Conservation (phyloP, 805 yeast species). For the Lipomyces orientalis region DNA sequence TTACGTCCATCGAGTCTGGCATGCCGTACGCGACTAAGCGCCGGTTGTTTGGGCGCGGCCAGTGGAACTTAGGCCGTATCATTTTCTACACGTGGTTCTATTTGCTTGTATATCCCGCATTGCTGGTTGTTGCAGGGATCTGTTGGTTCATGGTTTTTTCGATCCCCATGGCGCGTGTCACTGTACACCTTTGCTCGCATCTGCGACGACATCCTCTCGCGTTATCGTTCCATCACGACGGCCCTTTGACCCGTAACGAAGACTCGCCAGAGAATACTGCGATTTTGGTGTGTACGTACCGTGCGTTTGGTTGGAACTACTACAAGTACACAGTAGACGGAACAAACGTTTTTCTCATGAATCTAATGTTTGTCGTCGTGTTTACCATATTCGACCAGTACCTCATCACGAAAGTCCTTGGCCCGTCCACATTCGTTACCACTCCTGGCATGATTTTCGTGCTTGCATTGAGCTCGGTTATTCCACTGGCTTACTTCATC, state of each 20-base stretch:
- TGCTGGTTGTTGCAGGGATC: slow-evolving; percentile 57
- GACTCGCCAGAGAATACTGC: slow-evolving; percentile 48
- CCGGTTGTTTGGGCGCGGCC: slow-evolving; percentile 87
- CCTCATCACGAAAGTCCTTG: slow-evolving; percentile 58
- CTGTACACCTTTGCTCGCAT: slow-evolving; percentile 71
- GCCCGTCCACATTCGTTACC: slow-evolving; percentile 54
- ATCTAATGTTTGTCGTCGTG: slow-evolving; percentile 75
- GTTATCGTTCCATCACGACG: slow-evolving; percentile 57
- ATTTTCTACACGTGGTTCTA: slow-evolving; percentile 76
- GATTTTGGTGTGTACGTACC: slow-evolving; percentile 84
- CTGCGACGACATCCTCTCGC: slow-evolving; percentile 90
- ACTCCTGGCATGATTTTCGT: slow-evolving; percentile 71
- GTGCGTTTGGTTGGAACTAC: slow-evolving; percentile 90
- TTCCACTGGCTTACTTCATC: slow-evolving; percentile 94
- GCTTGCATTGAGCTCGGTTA: slow-evolving; percentile 78
- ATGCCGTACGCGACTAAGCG: slow-evolving; percentile 31
- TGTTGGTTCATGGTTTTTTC: slow-evolving; percentile 88
- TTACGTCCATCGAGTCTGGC: slow-evolving; percentile 28
- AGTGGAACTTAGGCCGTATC: slow-evolving; percentile 85
- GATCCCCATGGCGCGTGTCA: slow-evolving; percentile 89
- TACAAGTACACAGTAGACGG: slow-evolving; percentile 97
- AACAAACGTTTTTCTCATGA: slow-evolving; percentile 89
- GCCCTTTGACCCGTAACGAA: slow-evolving; percentile 46
- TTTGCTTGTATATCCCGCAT: slow-evolving; percentile 69
- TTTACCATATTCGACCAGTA: slow-evolving; percentile 83